Evolutionary conservation across 768 basidiomycete genomes (phyloP), one percentile per base, ranked within the genome.

Genomic region (Coprinellus micaceus): DNA sequence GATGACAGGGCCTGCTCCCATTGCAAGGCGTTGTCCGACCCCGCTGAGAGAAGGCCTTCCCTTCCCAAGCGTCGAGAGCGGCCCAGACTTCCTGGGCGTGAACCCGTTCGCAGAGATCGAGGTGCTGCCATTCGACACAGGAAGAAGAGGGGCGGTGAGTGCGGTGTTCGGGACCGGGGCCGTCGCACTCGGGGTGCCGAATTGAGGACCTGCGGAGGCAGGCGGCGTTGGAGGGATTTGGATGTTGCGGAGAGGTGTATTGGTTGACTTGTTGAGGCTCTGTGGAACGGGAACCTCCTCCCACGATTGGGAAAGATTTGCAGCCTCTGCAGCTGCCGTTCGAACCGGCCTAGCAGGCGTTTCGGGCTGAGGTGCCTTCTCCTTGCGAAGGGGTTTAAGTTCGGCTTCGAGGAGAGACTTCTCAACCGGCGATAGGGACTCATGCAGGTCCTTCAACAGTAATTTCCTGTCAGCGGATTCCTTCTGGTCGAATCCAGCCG

Each of bases 391-490:
- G 55, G 58, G 41, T 67, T 65, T 80, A 6, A 89, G 69, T 57
- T 86, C 83, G 2, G 74, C 70, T 59, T 90, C 89, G 1, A 90
- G 69, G 22, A 86, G 66, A 12, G 76, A 72, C 17, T 86, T 81
- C 64, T 92, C 89, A 0, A 84, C 77, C 2, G 73, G 69, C 0
- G 90, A 82, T 43, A 93, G 74, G 0, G 83, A 74, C 1, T 78
- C 70, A 59, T 88, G 79, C n/a, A 91, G 71, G 37, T 89, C 87
- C 28, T 84, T 79, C 55, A 91, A 81, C 76, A 86, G 86, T 59
- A 80, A 78, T 25, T 79, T 78, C n/a, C 90, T 78, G n/a, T 82
- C 81, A 59, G 77, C 71, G 2, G 78, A 72, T 25, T 77, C 68
- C 45, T 69, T 69, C 48, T 71, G 63, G 41, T 71, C 66, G 53